Base-by-base conservation (phyloP, 2,329 filamentous ascomycete species). In the Sarocladium brachiariae region DNA sequence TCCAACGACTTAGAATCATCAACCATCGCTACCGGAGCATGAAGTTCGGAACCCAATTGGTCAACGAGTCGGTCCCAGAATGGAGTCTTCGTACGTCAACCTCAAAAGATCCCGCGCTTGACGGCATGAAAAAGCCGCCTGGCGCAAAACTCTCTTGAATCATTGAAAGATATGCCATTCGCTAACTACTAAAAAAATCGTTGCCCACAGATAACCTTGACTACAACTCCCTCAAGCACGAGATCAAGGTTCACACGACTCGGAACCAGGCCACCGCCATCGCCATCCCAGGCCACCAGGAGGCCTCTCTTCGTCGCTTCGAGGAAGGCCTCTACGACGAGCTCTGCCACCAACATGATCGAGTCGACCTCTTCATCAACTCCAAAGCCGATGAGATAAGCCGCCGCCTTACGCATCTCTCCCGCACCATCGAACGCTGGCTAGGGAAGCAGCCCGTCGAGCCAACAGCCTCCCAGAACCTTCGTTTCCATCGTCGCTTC, bases 211-310 rank as follows among this genome's bases (percentile, higher is more conserved):
- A 91, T 65, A 93, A 95, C 67, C 82, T 95, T 67, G 89, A 93
- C 66, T 95, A 95, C 74, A 89, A 92, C 65, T 86, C 87, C 46
- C 78, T 95, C 56, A 95, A 95, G 68, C 78, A 87, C 65, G 77
- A 88, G 61, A 92, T 95, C 73, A 93, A 92, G 66, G 78, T 78
- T 53, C 80, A 89, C 63, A 95, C 89, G 2, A 85, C 83, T 11
- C 79, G 77, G 39, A 81, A 84, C 65, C 81, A 86, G 59, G 84
- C 83, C 46, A 74, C 73, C 24, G 84, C 86, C 41, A 81, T 90
- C 51, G 76, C 83, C 18, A 91, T 93, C 50, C 88, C 88, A 1
- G 87, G 87, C 14, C 81, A 86, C 50, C 74, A 74, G 57, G 81
- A 85, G 62, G 66, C 72, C 8, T 67, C 73, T 1, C 72, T 86